Base-by-base conservation (phyloP, 2,329 filamentous ascomycete genomes). In the Colletotrichum ledebouriae region DNA sequence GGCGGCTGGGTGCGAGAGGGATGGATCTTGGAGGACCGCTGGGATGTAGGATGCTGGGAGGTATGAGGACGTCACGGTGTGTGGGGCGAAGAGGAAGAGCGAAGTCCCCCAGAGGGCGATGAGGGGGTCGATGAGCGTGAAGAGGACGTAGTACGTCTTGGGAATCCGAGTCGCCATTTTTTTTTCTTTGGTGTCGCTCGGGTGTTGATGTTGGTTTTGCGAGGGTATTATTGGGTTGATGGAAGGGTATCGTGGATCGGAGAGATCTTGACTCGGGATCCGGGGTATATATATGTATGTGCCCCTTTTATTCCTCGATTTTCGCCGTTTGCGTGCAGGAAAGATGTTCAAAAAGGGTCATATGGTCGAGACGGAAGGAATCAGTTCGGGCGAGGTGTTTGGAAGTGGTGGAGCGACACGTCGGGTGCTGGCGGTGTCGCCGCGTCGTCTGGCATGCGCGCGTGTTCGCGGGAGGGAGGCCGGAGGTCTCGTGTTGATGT, bases 61-160 rank as follows among this genome's bases (percentile, higher is more conserved):
- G 39, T 58, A 64, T 7, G 65, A 64, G 52, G 52, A 53, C 2
- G 65, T 59, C 1, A 63, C 59, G 2, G 52, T 63, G 1, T 52
- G 15, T 11, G 59, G 52, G 60, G 52, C 39, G 46, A 63, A 9
- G 65, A 59, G 55, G 53, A 68, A 63, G 44, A 68, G 52, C 53
- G 37, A 52, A 5, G 46, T 17, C 20, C 63, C 63, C 63, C 63
- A 67, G 41, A 63, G 49, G 42, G 63, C 63, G 12, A 67, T 52
- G 3, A 67, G 49, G 22, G 60, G 60, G 53, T 64, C 59, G 52
- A 68, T 44, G 59, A 52, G n/a, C 29, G 37, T 49, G 53, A 59
- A 63, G 46, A 68, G 22, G 25, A 12, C 13, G 13, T 6, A 10
- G 49, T 68, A 68, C 7, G 63, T 11, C 9, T 37, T 44, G 17